Conservation (phyloP, 2,329 filamentous ascomycete species). For the Sporothrix pseudoabietina region DNA sequence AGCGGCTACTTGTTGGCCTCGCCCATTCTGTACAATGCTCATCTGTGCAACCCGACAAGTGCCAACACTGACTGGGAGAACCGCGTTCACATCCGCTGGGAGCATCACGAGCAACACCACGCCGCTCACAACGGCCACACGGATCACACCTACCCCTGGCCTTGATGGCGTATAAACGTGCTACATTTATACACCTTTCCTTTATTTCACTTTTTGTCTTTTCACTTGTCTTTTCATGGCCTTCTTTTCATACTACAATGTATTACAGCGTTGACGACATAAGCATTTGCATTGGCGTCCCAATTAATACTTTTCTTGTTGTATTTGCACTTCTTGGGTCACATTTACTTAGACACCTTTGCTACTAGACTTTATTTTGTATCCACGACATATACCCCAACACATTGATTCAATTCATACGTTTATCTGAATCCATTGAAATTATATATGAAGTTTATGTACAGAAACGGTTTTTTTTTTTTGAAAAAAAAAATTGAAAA, state of each 20-base stretch:
- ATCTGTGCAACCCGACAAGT: constrained; percentile 19
- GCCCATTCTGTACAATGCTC: constrained; percentile 19
- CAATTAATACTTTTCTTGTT: constrained; percentile 12
- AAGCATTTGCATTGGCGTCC: background rate
- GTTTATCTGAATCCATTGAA: background rate
- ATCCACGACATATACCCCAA: constrained; percentile 13
- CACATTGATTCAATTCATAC: background rate
- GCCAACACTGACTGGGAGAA: constrained; percentile 26
- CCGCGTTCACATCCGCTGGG: constrained; percentile 21
- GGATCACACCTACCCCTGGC: background rate
- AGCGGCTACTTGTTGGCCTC: constrained; percentile 24
- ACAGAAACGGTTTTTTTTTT: background rate
- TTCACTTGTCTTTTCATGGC: background rate
- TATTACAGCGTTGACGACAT: background rate
- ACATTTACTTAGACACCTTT: background rate
- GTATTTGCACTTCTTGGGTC: background rate
- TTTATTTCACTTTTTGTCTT: background rate
- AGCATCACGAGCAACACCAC: background rate
- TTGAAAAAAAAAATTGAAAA: background rate
- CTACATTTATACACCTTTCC: background rate
- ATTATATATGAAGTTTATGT: background rate
- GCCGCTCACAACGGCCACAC: background rate
- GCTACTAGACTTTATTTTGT: background rate
- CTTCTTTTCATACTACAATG: background rate
- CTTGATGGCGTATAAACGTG: background rate